Percentiles rank a stretch among this genome's conserved stretches.
Evolutionary conservation across 306 rosid genomes (phyloP).

Genomic region (Prinsepia uniflora): DNA sequence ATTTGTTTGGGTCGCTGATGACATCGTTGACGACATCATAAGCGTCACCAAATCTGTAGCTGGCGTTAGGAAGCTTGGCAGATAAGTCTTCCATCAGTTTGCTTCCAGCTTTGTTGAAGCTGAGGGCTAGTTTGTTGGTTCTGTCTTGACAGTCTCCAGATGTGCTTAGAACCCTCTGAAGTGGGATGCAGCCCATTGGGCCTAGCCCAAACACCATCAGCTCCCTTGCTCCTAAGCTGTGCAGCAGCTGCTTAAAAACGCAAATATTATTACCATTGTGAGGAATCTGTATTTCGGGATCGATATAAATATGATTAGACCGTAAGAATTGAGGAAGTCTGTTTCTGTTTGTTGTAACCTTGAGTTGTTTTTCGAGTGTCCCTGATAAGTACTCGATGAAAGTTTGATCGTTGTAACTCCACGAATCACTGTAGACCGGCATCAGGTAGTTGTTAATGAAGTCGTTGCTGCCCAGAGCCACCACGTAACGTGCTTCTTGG

Average conservation of each 20-base stretch:
- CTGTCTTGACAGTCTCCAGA: constrained; percentile 57
- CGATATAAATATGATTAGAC: not conserved
- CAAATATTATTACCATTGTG: not conserved
- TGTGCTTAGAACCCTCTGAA: constrained; percentile 74
- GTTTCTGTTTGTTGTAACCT: constrained; percentile 30
- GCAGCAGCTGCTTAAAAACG: constrained; percentile 50
- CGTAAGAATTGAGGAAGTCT: not conserved
- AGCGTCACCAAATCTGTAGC: constrained; percentile 69
- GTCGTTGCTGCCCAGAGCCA: constrained; percentile 92
- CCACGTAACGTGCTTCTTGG: constrained; percentile 56
- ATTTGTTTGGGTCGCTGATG: constrained; percentile 54
- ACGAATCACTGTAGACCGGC: constrained; percentile 86
- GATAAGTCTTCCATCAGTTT: constrained; percentile 46
- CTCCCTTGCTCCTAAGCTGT: constrained; percentile 73
- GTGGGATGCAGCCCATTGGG: constrained; percentile 96
- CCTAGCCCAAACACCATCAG: constrained; percentile 84
- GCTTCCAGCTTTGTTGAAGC: constrained; percentile 63
- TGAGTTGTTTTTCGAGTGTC: constrained; percentile 58
- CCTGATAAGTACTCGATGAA: constrained; percentile 64
- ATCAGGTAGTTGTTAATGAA: constrained; percentile 90
- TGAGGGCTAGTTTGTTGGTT: constrained; percentile 67
- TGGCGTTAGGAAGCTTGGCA: constrained; percentile 58
- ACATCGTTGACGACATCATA: constrained; percentile 75
- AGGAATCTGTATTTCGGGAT: not conserved
- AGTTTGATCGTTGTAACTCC: constrained; percentile 77